A percentile compares a stretch with the other conserved stretches of the same genome.
phyloP scores from a whole-genome alignment of 2,329 filamentous ascomycete genomes.

The Dactylellina leptospora region DNA sequence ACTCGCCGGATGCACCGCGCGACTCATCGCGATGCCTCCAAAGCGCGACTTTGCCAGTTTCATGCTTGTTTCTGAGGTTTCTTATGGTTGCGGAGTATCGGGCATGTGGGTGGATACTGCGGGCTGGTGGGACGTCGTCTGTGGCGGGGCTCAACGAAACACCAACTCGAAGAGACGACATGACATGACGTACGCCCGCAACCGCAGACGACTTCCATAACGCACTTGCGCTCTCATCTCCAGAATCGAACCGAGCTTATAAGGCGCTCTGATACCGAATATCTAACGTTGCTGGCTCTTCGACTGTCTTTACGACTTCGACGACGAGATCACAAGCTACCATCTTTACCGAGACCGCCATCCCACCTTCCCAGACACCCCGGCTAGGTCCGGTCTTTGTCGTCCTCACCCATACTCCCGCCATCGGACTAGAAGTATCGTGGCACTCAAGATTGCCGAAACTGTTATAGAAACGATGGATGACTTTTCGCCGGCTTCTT shows the following conservation, averaged over 20 bases:
- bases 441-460: neutral
- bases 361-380: constrained; percentile 27
- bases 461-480: constrained; percentile 16
- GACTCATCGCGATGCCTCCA: no score
- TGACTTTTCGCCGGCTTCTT: constrained; percentile 43
- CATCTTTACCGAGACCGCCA: constrained; percentile 28
- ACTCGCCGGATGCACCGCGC: no score
- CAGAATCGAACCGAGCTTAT: neutral
- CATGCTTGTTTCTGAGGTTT: no score
- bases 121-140: neutral
- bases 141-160: constrained; percentile 34
- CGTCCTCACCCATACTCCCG: neutral
- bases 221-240: neutral
- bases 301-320: no score
- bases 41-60: no score
- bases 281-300: no score
- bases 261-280: no score
- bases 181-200: constrained; percentile 44
- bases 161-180: neutral
- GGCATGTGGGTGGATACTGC: neutral
- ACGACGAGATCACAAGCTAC: no score
- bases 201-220: constrained; percentile 11
- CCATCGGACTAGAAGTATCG: neutral
- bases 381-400: constrained; percentile 12
- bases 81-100: neutral